Evolutionary conservation across 2,329 filamentous ascomycete species (phyloP), one percentile per base, ranked within the genome.

Genomic region (Huntiella decipiens): DNA sequence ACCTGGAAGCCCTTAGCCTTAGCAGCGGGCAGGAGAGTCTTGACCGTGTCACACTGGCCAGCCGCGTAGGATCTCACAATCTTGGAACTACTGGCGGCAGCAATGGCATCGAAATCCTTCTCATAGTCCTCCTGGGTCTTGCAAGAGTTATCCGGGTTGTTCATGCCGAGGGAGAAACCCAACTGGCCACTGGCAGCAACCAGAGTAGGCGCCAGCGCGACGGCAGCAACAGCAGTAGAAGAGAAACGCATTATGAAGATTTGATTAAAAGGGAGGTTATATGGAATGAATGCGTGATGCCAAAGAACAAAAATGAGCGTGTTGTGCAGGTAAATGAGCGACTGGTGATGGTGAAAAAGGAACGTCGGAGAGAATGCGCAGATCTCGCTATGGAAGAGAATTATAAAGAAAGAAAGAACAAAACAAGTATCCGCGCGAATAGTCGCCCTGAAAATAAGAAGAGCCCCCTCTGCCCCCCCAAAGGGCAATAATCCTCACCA

Each of bases 41-140:
- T 63, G 5, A 77, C 73, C 38, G 69, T 71, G 52, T 80, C 66
- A 61, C 79, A 83, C 57, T 82, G 75, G 45, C 65, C 70, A 13
- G 75, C 74, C 15, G 77, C 68, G 60, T 83, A 84, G 47, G 74
- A 73, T 50, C 79, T 71, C 42, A 82, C 77, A 34, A 80, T 54
- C 33, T 63, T 73, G 36, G 65, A 60, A 47, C 61, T 64, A 31
- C 71, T 64, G 41, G 66, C 56, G 43, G 58, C 56, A 53, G 67
- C 66, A 55, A 82, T 66, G 43, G 70, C 67, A 46, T 74, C 67
- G 58, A 82, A 79, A 58, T 83, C 79, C 43, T 62, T 64, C 53
- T 73, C 68, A 60, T 79, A 83, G 60, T 82, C 77, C 39, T 60
- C 56, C 38, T 66, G 62, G 34, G 61, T 61, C 62, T 83, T 83